A percentile compares a stretch with the other conserved stretches of the same genome.
Evolutionary conservation across 2,329 filamentous ascomycete genomes (phyloP).

Genomic region (Ampelomyces quisqualis): DNA sequence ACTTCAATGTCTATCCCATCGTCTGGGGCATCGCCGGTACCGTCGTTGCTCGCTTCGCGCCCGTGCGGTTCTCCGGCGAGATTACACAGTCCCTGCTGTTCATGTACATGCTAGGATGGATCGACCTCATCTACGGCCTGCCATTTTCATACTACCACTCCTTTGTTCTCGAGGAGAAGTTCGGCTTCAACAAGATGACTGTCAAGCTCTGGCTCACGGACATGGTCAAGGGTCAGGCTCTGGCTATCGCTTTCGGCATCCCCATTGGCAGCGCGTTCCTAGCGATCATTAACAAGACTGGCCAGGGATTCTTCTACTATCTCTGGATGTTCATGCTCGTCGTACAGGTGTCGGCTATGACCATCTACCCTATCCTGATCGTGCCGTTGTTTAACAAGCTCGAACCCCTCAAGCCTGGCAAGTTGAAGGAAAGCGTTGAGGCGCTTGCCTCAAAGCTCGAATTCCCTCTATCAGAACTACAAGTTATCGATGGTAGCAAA

Average conservation of each 20-base stretch:
- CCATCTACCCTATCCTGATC: constrained; percentile 92
- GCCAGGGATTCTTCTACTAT: constrained; percentile 95
- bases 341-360: constrained; percentile 91
- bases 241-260: constrained; percentile 76
- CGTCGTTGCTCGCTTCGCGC: constrained; percentile 71
- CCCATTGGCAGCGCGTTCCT: constrained; percentile 91
- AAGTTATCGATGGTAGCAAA: constrained; percentile 93
- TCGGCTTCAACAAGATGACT: constrained; percentile 99
- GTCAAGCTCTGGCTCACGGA: constrained; percentile 83
- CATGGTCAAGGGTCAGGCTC: constrained; percentile 84
- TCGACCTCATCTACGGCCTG: constrained; percentile 76
- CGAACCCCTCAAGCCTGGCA: constrained; percentile 82
- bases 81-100: constrained; percentile 93
- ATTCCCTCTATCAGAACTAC: constrained; percentile 89
- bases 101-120: constrained; percentile 79
- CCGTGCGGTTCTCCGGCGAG: constrained; percentile 80
- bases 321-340: constrained; percentile 90
- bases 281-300: constrained; percentile 90
- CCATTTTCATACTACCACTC: constrained; percentile 88
- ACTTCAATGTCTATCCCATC: constrained; percentile 86
- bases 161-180: constrained; percentile 94
- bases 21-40: constrained; percentile 82
- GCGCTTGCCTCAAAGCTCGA: constrained; percentile 77
- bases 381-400: constrained; percentile 98
- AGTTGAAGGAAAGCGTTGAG: constrained; percentile 86